These are phyloP conservation scores for Circinella umbellata DNA, from an alignment of 371 early-diverging fungal species.

Conservation along the genomic window DNA sequence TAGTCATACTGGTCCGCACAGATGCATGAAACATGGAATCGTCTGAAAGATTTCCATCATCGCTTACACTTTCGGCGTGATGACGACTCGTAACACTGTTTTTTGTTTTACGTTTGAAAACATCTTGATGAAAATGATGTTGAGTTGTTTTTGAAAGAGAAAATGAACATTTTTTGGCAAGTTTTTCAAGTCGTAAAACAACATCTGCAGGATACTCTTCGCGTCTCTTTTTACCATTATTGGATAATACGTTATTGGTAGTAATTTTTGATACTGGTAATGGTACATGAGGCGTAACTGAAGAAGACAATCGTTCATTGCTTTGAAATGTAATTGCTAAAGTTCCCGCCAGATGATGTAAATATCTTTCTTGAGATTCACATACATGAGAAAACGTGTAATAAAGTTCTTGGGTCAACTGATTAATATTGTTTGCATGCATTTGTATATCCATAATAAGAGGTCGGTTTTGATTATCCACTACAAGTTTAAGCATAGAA, in stretches of 20 bases:
- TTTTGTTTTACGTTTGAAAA: constrained; percentile 1
- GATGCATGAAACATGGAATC: constrained; percentile 24
- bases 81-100: neutral
- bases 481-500: constrained; percentile 17
- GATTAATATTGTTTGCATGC: constrained; percentile 11
- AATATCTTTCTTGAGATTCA: constrained; percentile 14
- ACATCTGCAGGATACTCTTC: constrained; percentile 1
- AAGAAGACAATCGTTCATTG: neutral
- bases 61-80: constrained; percentile 17
- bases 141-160: neutral
- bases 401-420: constrained; percentile 19
- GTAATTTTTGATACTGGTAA: neutral
- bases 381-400: constrained; percentile 12
- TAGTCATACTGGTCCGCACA: constrained; percentile 25
- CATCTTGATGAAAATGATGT: neutral
- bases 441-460: constrained; percentile 7
- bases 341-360: constrained; percentile 32
- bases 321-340: constrained; percentile 12
- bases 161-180: neutral
- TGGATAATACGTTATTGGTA: neutral
- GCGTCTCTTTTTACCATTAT: neutral
- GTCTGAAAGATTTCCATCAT: constrained; percentile 24
- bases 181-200: neutral
- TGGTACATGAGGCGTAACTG: neutral
- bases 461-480: neutral